These are phyloP conservation scores for Golubevia pallescens DNA, from an alignment of 1,284 basidiomycete species.

Conservation along the genomic window DNA sequence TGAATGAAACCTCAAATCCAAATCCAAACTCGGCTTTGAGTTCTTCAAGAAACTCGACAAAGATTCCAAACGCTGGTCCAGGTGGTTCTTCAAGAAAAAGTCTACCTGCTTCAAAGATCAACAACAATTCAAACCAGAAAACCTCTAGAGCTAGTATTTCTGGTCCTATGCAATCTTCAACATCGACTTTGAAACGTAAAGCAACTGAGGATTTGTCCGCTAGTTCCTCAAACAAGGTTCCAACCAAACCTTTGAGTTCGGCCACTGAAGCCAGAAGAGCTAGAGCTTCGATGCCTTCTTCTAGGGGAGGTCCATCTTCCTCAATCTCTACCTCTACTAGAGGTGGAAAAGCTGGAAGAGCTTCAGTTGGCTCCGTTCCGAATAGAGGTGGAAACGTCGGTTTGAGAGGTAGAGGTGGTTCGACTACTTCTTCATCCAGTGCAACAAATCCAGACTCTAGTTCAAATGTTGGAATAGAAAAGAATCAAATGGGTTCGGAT, in stretches of 20 bases:
- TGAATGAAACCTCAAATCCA: neutral
- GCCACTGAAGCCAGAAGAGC: neutral
- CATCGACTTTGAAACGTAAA: neutral
- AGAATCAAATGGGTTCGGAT: neutral
- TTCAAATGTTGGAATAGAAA: neutral
- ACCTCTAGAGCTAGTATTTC: neutral
- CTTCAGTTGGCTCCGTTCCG: neutral
- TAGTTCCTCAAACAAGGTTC: neutral
- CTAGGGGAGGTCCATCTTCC: neutral
- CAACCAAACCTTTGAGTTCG: neutral
- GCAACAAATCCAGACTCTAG: no score
- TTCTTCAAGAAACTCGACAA: neutral
- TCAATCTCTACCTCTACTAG: neutral
- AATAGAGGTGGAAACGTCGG: neutral
- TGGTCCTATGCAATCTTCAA: neutral
- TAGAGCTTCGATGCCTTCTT: neutral
- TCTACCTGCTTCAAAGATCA: neutral
- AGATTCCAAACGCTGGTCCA: no score
- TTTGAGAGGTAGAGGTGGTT: neutral
- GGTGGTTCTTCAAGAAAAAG: neutral
- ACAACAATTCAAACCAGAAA: neutral
- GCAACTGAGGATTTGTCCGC: neutral
- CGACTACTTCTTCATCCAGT: neutral
- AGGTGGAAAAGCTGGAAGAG: neutral
- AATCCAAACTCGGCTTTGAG: neutral